These are phyloP conservation scores for Nigrospora osmanthi DNA, from an alignment of 2,329 filamentous ascomycete species.

Conservation along the genomic window DNA sequence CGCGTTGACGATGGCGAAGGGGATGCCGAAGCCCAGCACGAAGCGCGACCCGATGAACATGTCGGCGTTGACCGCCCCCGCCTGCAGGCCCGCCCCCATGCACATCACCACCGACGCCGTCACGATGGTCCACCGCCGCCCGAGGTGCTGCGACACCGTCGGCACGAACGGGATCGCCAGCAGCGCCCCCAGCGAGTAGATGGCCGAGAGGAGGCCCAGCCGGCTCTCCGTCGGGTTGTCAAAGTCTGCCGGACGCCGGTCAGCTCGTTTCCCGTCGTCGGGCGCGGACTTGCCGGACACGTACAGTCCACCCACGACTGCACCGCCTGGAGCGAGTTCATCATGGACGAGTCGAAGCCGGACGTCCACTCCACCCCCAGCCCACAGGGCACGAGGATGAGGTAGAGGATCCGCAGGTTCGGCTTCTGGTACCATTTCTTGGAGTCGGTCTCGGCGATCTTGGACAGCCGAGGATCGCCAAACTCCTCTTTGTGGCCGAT, in stretches of 20 bases:
- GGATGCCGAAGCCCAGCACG: constrained; percentile 33
- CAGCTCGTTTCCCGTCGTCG: not conserved
- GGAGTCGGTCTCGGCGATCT: constrained; percentile 25
- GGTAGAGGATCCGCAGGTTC: constrained; percentile 28
- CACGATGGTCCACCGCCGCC: constrained; percentile 36
- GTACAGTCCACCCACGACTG: constrained; percentile 28
- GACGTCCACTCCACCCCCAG: constrained; percentile 36
- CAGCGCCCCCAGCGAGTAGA: constrained; percentile 33
- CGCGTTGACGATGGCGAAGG: constrained; percentile 30
- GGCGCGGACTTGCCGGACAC: not conserved
- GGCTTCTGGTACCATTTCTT: constrained; percentile 31
- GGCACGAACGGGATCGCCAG: constrained; percentile 32
- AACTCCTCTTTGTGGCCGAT: constrained; percentile 25
- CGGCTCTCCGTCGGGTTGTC: constrained; percentile 27
- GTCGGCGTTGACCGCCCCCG: constrained; percentile 36
- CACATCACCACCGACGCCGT: constrained; percentile 21
- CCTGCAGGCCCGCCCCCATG: constrained; percentile 27
- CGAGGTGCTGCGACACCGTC: constrained; percentile 26
- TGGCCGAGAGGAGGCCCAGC: constrained; percentile 32
- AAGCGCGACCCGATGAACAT: constrained; percentile 40
- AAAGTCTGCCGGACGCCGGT: constrained; percentile 22
- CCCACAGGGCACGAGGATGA: constrained; percentile 29
- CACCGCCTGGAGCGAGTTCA: constrained; percentile 33
- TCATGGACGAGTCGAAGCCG: constrained; percentile 33
- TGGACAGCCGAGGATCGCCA: constrained; percentile 23